A percentile compares a stretch with the other conserved stretches of the same genome.
Evolutionary conservation across 306 rosid genomes (phyloP).

Genomic region (Erythrophleum fordii): DNA sequence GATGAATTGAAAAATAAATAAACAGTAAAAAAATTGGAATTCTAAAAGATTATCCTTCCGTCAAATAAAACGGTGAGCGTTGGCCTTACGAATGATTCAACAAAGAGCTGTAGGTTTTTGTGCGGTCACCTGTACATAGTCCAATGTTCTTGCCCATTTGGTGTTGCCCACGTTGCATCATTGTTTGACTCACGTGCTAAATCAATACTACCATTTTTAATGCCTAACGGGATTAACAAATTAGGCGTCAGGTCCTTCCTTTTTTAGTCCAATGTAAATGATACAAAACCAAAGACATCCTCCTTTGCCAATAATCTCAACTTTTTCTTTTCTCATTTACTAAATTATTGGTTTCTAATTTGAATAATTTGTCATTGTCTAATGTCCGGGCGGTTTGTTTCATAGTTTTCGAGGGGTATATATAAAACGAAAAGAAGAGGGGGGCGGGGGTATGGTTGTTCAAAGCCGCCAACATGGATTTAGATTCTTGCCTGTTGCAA

Average conservation of each 20-base stretch:
- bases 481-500: conserved; percentile 33
- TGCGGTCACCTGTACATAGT: too few relatives aligned
- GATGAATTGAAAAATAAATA: neutral
- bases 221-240: neutral
- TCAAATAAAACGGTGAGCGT: neutral
- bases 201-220: neutral
- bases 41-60: neutral
- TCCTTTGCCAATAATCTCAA: conserved; percentile 44
- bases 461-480: conserved; percentile 45
- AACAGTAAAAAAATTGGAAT: neutral
- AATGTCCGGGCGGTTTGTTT: neutral
- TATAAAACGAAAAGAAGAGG: conserved; percentile 32
- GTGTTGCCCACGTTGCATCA: neutral
- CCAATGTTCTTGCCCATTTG: neutral
- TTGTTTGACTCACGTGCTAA: neutral
- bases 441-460: neutral
- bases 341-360: neutral
- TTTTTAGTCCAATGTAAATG: neutral
- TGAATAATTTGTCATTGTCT: neutral
- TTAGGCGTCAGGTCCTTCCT: neutral
- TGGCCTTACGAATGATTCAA: neutral
- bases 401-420: conserved; percentile 1
- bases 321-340: neutral
- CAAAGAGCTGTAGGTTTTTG: neutral
- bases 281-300: conserved; percentile 31